Conservation (phyloP, 371 early-diverging fungal species). For the Capillidium rhysosporum region DNA sequence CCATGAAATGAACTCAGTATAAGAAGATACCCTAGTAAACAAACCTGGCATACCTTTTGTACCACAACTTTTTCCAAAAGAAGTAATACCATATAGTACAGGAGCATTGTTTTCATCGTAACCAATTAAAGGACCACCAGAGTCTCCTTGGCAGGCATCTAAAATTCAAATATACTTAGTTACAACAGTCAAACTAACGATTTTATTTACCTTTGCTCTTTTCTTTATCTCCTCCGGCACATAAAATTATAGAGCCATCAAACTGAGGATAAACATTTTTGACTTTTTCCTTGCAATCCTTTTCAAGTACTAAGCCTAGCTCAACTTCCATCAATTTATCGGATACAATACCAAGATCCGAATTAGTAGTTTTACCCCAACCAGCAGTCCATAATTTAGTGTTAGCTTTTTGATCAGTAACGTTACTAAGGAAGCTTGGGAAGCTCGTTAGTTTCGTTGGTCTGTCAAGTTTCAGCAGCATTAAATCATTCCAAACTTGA, state of each 20-base stretch:
- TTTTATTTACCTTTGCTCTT: neutral
- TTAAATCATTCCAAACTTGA: neutral
- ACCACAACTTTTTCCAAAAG: neutral
- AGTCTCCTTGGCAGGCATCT: conserved; percentile 2
- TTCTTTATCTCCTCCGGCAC: neutral
- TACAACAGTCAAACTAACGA: no score
- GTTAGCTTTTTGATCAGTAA: neutral
- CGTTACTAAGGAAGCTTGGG: neutral
- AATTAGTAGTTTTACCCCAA: neutral
- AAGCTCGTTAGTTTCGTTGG: neutral
- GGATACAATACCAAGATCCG: neutral
- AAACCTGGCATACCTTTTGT: neutral
- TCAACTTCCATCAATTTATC: neutral
- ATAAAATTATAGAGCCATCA: neutral
- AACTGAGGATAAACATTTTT: neutral
- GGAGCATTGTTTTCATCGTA: neutral
- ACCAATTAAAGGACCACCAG: neutral
- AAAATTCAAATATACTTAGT: neutral
- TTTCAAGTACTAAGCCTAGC: neutral
- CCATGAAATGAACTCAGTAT: neutral
- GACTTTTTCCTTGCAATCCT: neutral
- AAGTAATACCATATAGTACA: neutral
- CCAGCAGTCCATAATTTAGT: neutral
- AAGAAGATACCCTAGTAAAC: neutral
- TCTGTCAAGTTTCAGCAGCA: neutral